Conservation (phyloP, 2,329 filamentous ascomycete genomes). For the Mycocentrospora acerina region DNA sequence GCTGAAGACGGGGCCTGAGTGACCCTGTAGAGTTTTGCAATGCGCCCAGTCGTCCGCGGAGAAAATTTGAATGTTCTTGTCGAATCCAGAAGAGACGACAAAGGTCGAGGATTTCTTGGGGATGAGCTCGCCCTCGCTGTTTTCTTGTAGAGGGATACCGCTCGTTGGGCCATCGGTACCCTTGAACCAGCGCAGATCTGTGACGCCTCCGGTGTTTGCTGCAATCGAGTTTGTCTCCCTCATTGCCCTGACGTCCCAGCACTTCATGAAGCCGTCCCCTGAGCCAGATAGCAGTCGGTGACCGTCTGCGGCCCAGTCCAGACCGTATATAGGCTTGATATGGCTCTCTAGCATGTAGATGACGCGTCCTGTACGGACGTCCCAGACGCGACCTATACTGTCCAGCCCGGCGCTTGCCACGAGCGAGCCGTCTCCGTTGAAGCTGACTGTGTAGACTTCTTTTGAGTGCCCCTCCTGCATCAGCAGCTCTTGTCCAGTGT, state of each 20-base stretch:
- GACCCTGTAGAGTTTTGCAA: conserved; percentile 82
- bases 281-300: conserved; percentile 91
- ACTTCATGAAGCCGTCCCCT: conserved; percentile 94
- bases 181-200: conserved; percentile 92
- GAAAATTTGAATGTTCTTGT: conserved; percentile 93
- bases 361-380: conserved; percentile 85
- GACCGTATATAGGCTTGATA: conserved; percentile 87
- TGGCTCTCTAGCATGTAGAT: conserved; percentile 95
- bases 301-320: conserved; percentile 91
- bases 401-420: conserved; percentile 91
- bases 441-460: conserved; percentile 86
- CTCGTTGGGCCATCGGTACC: conserved; percentile 73
- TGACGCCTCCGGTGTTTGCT: conserved; percentile 87
- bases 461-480: conserved; percentile 93
- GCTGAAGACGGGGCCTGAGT: conserved; percentile 88
- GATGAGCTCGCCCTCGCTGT: conserved; percentile 62
- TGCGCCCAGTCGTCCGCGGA: conserved; percentile 95
- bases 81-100: conserved; percentile 87
- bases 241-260: conserved; percentile 94
- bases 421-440: conserved; percentile 88
- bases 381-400: conserved; percentile 94
- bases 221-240: conserved; percentile 81
- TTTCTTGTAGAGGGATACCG: conserved; percentile 60
- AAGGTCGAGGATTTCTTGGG: conserved; percentile 91
- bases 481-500: conserved; percentile 78